A percentile compares a stretch with the other conserved stretches of the same genome.
These are phyloP conservation scores for Viola odorata DNA, from an alignment of 345 rosid species.

Conservation along the genomic window DNA sequence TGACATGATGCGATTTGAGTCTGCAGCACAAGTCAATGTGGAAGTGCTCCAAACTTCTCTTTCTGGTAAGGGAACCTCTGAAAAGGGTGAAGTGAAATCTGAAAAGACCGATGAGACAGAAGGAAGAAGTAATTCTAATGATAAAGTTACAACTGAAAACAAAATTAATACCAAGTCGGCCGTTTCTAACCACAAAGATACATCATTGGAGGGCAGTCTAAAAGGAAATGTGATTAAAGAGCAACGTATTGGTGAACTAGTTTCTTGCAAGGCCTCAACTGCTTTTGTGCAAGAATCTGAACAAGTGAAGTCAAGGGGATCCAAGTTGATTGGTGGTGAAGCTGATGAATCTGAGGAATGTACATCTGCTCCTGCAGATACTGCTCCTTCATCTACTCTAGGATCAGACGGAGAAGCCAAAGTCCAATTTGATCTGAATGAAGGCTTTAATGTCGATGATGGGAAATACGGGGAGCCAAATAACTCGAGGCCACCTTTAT, in stretches of 20 bases:
- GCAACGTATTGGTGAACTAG: constrained; percentile 9
- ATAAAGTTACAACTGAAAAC: constrained; percentile 22
- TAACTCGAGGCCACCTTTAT: constrained; percentile 30
- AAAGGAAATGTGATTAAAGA: constrained; percentile 22
- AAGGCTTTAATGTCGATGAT: constrained; percentile 65
- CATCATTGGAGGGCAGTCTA: constrained; percentile 22
- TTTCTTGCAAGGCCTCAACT: constrained; percentile 13
- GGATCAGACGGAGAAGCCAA: constrained; percentile 46
- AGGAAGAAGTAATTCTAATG: constrained; percentile 13
- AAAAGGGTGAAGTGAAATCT: constrained; percentile 26
- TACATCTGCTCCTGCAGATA: constrained; percentile 25
- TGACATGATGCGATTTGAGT: constrained; percentile 16
- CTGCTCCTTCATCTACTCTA: constrained; percentile 18
- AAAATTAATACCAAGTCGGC: constrained; percentile 27
- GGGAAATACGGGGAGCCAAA: constrained; percentile 34
- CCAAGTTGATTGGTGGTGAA: constrained; percentile 27
- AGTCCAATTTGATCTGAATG: constrained; percentile 80
- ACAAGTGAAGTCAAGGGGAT: constrained; percentile 26
- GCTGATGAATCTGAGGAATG: constrained; percentile 44
- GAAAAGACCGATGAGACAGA: constrained; percentile 22
- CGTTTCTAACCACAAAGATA: constrained; percentile 25
- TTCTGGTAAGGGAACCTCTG: constrained; percentile 15
- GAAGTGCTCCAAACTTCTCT: constrained; percentile 17
- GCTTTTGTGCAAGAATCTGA: constrained; percentile 24
- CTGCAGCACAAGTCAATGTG: constrained; percentile 21